phyloP scores from a whole-genome alignment of 805 yeast species.

The Peterozyma xylosa region DNA sequence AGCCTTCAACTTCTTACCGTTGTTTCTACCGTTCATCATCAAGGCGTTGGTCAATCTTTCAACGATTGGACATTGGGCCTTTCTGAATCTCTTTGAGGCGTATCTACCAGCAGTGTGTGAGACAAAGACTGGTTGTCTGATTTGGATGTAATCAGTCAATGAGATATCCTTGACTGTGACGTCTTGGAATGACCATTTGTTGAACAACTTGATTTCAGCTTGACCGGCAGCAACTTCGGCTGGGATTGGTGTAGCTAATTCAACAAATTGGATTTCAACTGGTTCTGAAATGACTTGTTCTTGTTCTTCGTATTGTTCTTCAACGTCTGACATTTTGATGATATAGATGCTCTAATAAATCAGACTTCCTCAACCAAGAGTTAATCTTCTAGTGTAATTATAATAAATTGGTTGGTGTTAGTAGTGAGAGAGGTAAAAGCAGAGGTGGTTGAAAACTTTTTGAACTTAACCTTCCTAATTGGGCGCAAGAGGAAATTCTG shows the following conservation, averaged over 20 bases:
- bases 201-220: constrained; percentile 94
- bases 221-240: constrained; percentile 94
- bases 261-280: constrained; percentile 69
- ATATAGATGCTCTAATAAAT: too few relatives aligned
- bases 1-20: constrained; percentile 99
- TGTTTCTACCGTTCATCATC: constrained; percentile 99
- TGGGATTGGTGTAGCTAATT: constrained; percentile 94
- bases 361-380: too few relatives aligned
- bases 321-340: constrained; percentile 75
- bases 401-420: not conserved
- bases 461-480: constrained; percentile 3
- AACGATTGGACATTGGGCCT: constrained; percentile 98
- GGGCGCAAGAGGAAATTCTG: constrained; percentile 4
- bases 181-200: constrained; percentile 99
- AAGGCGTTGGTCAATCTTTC: constrained; percentile 99
- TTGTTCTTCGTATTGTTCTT: constrained; percentile 46
- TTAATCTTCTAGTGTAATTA: not conserved
- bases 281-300: constrained; percentile 79
- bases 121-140: constrained; percentile 95
- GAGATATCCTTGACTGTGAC: constrained; percentile 97
- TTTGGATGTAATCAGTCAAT: constrained; percentile 95
- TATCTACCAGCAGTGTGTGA: constrained; percentile 99
- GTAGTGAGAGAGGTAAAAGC: not conserved
- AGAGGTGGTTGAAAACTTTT: constrained; percentile 3
- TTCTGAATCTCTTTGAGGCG: constrained; percentile 99